phyloP scores from a whole-genome alignment of 345 rosid species.

The Eucalyptus microcorys region DNA sequence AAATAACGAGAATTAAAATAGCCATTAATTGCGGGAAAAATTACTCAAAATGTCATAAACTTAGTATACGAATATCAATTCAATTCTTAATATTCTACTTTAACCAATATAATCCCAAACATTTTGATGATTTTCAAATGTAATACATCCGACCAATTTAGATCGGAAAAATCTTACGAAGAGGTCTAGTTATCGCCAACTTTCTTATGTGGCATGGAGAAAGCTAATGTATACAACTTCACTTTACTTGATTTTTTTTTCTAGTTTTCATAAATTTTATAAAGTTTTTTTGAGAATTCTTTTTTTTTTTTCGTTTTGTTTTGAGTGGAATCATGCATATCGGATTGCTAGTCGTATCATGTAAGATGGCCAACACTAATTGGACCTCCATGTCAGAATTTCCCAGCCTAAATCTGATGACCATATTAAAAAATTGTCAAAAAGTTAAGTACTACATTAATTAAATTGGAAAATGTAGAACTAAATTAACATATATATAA shows the following conservation, averaged over 20 bases:
- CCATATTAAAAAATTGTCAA: background rate
- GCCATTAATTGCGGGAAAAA: background rate
- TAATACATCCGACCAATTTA: background rate
- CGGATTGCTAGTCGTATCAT: background rate
- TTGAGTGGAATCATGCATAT: no score
- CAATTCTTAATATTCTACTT: background rate
- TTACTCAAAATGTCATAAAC: background rate
- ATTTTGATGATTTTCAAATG: background rate
- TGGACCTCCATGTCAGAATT: background rate
- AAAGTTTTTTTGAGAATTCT: no score
- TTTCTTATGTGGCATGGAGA: background rate
- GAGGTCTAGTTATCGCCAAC: background rate
- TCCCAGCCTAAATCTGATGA: rapidly evolving
- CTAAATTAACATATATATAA: background rate
- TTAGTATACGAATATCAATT: background rate
- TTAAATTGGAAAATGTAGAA: background rate
- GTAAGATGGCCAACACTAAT: background rate
- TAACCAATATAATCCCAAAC: background rate
- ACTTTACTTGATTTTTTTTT: no score
- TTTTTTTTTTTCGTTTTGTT: no score
- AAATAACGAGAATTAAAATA: background rate
- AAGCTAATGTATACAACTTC: background rate
- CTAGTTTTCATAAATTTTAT: no score
- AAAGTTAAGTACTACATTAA: background rate
- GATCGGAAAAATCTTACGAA: rapidly evolving